Evolutionary conservation across 2,329 filamentous ascomycete species (phyloP).

Genomic region (Graphiopsis chlorocephala): DNA sequence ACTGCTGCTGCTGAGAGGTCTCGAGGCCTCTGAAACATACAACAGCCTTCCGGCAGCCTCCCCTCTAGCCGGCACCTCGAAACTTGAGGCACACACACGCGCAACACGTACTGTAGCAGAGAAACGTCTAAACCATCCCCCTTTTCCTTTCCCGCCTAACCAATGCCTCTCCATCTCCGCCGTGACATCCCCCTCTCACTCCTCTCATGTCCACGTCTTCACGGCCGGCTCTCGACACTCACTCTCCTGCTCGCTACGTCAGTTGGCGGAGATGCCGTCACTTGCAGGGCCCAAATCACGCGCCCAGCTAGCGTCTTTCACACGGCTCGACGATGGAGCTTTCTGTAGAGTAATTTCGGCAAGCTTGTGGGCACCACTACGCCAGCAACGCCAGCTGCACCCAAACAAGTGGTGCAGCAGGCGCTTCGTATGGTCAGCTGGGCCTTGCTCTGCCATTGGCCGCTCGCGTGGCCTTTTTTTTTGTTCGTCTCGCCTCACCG

Average conservation of each 20-base stretch:
- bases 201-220: neutral
- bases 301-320: slow-evolving; percentile 13
- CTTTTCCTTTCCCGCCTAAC: neutral
- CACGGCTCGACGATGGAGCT: slow-evolving; percentile 13
- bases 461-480: slow-evolving; percentile 11
- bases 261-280: slow-evolving; percentile 15
- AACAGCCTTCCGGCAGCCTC: slow-evolving; percentile 8
- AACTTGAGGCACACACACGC: neutral
- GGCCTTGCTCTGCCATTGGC: slow-evolving; percentile 11
- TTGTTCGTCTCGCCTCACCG: neutral
- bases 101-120: neutral
- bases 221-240: neutral
- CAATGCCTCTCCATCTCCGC: neutral
- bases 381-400: slow-evolving; percentile 3
- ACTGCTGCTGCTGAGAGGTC: neutral
- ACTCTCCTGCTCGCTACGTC: slow-evolving; percentile 2
- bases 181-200: neutral
- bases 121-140: neutral
- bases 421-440: slow-evolving; percentile 2
- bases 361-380: slow-evolving; percentile 14
- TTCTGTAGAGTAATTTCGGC: slow-evolving; percentile 16
- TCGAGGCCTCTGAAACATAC: slow-evolving; percentile 9
- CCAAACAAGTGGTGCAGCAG: neutral
- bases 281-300: slow-evolving; percentile 15
- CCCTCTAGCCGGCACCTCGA: neutral